Evolutionary conservation across 2,329 filamentous ascomycete species (phyloP), one percentile per base, ranked within the genome.

Genomic region (Pseudocercospora eumusae): DNA sequence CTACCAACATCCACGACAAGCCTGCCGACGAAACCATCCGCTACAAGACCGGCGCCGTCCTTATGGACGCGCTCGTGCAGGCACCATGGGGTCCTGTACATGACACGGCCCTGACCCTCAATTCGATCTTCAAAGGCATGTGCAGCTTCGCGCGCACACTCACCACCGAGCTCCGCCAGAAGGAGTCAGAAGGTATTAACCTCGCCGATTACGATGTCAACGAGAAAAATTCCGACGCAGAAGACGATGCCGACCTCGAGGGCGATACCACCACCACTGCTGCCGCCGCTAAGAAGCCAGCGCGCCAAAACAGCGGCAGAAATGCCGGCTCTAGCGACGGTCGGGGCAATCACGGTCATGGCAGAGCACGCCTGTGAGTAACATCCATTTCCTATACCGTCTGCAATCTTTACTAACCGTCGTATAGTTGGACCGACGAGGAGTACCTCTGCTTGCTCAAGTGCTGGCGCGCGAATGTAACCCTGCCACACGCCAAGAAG

Each of bases 21-120:
- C 20, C 33, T 1, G 45, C 47, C 27, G 31, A 49, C 25, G 20
- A 25, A n/a, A 42, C 55, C 3, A 45, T 61, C 23, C 44, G 44
- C 33, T 57, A 54, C 36, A 20, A 20, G 10, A 56, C 50, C 18
- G 55, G 54, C 21, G 18, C 40, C 9, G 25, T 58, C 55, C 27
- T 61, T 36, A 42, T 36, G 2, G n/a, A 23, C 25, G 54, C 36
- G 9, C 42, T 60, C 36, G 21, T 23, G n/a, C 33, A 36, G n/a
- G 58, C 58, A 21, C 52, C 58, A 27, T 60, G 58, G 58, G 28
- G 58, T n/a, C 25, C 40, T 21, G 28, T 42, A 25, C 33, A 15
- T 56, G 40, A 54, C 25, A 55, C 18, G 25, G 8, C 42, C 44
- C 33, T 23, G 27, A 57, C 55, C 40, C 20, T 60, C 23, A 56